phyloP scores from a whole-genome alignment of 805 yeast species.

The Lipomyces orientalis region DNA sequence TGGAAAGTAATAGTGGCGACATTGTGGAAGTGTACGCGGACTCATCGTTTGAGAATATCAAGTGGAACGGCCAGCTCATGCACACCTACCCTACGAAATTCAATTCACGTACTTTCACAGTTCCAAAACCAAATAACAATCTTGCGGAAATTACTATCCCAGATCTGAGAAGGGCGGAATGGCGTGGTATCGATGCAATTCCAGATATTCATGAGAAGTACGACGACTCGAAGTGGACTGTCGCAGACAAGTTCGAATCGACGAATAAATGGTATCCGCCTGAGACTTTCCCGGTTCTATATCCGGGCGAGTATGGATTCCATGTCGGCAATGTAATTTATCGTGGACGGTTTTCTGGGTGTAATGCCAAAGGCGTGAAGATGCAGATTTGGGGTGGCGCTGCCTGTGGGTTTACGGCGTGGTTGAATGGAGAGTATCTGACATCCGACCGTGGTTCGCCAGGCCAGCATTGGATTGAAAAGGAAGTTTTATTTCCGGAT shows the following conservation, averaged over 20 bases:
- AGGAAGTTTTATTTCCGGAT: conserved; percentile 12
- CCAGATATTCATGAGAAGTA: conserved; percentile 18
- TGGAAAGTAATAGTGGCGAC: conserved; percentile 17
- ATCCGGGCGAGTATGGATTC: conserved; percentile 33
- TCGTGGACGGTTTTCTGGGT: conserved; percentile 26
- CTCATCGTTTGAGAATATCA: conserved; percentile 9
- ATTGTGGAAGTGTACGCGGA: conserved; percentile 27
- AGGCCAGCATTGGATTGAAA: background rate
- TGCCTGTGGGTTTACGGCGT: conserved; percentile 28
- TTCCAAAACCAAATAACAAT: conserved; percentile 16
- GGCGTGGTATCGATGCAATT: conserved; percentile 23
- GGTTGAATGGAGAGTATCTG: conserved; percentile 23
- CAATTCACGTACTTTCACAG: conserved; percentile 23
- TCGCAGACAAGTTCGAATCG: conserved; percentile 21
- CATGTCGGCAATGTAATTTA: conserved; percentile 25
- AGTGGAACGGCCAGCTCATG: conserved; percentile 25
- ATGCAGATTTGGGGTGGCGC: conserved; percentile 28
- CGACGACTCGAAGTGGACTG: conserved; percentile 28
- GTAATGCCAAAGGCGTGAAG: conserved; percentile 6
- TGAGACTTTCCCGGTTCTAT: conserved; percentile 26
- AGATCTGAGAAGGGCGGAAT: conserved; percentile 15
- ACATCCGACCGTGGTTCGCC: conserved; percentile 23
- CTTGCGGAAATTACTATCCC: conserved; percentile 22
- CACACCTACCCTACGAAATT: conserved; percentile 11
- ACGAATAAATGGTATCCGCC: conserved; percentile 23